These are phyloP conservation scores for Melaleuca quinquenervia DNA, from an alignment of 345 rosid species.

Conservation along the genomic window DNA sequence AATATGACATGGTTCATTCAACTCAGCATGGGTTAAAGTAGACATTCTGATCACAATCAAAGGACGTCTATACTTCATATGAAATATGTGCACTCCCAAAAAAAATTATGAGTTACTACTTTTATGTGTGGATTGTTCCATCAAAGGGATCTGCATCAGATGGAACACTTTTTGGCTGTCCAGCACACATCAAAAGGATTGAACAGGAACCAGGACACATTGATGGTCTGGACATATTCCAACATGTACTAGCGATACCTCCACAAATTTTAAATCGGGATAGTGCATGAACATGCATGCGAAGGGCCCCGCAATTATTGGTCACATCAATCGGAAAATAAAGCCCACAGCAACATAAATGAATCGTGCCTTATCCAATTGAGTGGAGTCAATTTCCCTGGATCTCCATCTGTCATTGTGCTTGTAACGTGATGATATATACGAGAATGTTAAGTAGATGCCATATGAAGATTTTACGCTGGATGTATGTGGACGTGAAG, in stretches of 20 bases:
- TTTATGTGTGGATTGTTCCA: background rate
- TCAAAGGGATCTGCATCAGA: background rate
- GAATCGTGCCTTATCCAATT: background rate
- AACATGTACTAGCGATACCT: background rate
- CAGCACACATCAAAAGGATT: background rate
- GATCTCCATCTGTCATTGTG: background rate
- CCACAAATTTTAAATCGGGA: background rate
- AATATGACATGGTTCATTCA: background rate
- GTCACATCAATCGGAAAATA: background rate
- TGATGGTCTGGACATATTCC: background rate
- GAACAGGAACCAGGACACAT: background rate
- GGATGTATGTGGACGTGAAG: background rate
- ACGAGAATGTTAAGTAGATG: background rate
- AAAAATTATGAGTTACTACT: too few species aligned
- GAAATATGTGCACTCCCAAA: background rate
- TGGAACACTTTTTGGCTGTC: background rate
- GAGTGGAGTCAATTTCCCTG: background rate
- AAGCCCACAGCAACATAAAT: background rate
- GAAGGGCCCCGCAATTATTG: background rate
- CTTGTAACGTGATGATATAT: background rate
- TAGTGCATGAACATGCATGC: background rate
- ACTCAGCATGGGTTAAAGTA: background rate
- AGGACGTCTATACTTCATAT: background rate
- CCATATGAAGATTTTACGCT: background rate
- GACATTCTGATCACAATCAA: background rate